Percentiles rank a stretch among this genome's conserved stretches.
Evolutionary conservation across 306 rosid species (phyloP).

Genomic region (Pueraria montana): DNA sequence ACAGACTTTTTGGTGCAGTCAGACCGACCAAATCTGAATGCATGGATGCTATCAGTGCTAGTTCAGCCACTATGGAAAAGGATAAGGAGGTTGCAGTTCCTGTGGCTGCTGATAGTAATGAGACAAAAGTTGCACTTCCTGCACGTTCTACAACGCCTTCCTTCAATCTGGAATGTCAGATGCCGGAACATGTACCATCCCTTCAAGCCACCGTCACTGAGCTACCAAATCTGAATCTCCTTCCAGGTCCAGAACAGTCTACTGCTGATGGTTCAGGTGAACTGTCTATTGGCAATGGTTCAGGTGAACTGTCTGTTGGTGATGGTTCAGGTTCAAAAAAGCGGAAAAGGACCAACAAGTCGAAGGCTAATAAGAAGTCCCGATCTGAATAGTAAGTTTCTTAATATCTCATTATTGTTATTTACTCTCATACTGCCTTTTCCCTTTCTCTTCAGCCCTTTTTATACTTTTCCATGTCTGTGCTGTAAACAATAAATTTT

Average conservation of each 20-base stretch:
- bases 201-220: slow-evolving; percentile 2
- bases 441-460: not conserved
- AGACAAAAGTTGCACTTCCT: not conserved
- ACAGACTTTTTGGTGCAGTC: slow-evolving; percentile 23
- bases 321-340: slow-evolving; percentile 42
- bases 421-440: not conserved
- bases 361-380: slow-evolving; percentile 31
- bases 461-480: not conserved
- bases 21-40: too few species aligned
- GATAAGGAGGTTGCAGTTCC: slow-evolving; percentile 2
- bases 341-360: slow-evolving; percentile 25
- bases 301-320: not conserved
- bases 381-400: slow-evolving; percentile 51
- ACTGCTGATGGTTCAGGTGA: slow-evolving; percentile 24
- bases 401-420: slow-evolving; percentile 7
- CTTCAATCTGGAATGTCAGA: not conserved
- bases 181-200: slow-evolving; percentile 22
- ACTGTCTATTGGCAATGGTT: too few species aligned
- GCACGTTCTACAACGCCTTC: not conserved
- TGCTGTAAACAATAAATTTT: slow-evolving; percentile 1
- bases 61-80: too few species aligned
- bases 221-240: slow-evolving; percentile 46
- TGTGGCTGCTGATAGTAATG: not conserved
- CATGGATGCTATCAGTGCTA: too few species aligned
- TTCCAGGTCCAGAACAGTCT: not conserved